phyloP scores from a whole-genome alignment of 108 stramenopile species.

The Pseudonitzschia multistriata region DNA sequence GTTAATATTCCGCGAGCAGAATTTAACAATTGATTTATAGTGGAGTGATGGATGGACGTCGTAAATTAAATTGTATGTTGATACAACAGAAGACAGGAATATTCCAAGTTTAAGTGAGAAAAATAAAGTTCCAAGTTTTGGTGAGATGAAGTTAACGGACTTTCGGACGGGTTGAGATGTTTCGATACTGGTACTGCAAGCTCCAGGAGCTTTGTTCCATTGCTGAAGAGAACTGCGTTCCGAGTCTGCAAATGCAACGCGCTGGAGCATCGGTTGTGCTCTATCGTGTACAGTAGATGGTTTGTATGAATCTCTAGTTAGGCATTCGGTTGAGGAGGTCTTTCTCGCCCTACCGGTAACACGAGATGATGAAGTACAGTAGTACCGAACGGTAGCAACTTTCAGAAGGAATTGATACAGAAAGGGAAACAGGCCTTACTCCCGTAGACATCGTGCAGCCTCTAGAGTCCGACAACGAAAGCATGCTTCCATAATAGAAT shows the following conservation, averaged over 20 bases:
- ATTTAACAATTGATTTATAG: background rate
- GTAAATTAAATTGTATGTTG: background rate
- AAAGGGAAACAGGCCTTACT: background rate
- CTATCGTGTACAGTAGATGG: background rate
- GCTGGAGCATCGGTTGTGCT: background rate
- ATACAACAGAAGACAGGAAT: background rate
- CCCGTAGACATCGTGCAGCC: slow-evolving; percentile 10
- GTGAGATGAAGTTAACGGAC: background rate
- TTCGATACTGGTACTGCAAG: background rate
- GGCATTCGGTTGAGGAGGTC: background rate
- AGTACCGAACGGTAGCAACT: background rate
- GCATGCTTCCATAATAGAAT: background rate
- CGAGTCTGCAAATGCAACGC: background rate
- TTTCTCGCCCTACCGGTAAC: background rate
- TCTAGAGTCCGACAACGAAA: background rate
- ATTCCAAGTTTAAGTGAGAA: slow-evolving; percentile 5
- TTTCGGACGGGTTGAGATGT: background rate
- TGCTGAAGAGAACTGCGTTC: background rate
- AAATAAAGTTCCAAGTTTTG: slow-evolving; percentile 14
- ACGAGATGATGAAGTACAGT: background rate
- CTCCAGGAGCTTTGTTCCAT: too few species aligned
- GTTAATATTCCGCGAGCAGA: background rate
- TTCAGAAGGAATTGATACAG: background rate
- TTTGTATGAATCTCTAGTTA: background rate
- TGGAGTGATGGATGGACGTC: background rate